Evolutionary conservation across 2,329 filamentous ascomycete genomes (phyloP).

Genomic region (Botrytis tulipae): DNA sequence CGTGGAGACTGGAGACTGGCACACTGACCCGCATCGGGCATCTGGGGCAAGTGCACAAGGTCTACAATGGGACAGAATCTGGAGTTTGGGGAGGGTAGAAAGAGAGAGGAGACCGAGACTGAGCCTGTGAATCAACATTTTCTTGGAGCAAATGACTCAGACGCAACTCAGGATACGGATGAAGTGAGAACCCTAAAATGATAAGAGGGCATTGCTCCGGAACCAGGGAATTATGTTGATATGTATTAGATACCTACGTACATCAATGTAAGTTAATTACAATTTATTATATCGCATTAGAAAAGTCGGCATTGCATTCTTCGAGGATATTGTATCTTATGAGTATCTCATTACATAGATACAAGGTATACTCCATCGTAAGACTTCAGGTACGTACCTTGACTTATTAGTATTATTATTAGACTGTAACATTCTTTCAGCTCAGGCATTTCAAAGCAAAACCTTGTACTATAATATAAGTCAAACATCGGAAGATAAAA

Average conservation of each 20-base stretch:
- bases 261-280: no score
- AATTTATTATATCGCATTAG: background rate
- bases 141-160: no score
- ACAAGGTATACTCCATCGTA: no score
- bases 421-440: background rate
- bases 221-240: background rate
- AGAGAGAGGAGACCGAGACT: background rate
- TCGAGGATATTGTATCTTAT: background rate
- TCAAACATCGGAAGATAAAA: slow-evolving; percentile 4
- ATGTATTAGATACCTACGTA: background rate
- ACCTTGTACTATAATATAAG: background rate
- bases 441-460: background rate
- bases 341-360: no score
- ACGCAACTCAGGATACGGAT: no score
- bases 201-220: background rate
- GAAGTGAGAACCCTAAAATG: no score
- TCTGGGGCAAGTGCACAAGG: background rate
- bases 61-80: background rate
- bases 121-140: background rate
- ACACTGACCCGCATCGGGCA: background rate
- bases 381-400: no score
- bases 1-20: background rate
- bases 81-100: no score
- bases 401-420: no score
- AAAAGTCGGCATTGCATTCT: background rate